A percentile compares a stretch with the other conserved stretches of the same genome.
Conservation (phyloP, 257 asterid species). For the Plantago major region DNA sequence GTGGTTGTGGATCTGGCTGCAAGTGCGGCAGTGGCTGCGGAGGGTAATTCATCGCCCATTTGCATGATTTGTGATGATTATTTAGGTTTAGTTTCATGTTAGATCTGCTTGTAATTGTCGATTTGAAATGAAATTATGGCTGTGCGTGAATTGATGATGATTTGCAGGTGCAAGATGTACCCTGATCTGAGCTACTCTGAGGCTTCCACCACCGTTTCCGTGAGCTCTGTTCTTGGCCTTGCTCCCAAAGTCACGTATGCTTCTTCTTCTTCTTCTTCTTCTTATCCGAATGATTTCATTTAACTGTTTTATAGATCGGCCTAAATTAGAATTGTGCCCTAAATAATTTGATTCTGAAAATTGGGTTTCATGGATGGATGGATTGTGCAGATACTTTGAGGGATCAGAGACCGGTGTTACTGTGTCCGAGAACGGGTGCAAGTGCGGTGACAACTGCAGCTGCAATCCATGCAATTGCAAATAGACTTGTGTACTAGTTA, state of each 20-base stretch:
- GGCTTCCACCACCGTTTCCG: slow-evolving; percentile 38
- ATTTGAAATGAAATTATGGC: too few species aligned
- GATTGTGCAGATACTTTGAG: slow-evolving; percentile 39
- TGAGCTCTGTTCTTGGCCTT: slow-evolving; percentile 56
- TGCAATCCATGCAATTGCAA: slow-evolving; percentile 89
- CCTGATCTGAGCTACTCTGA: slow-evolving; percentile 54
- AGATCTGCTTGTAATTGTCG: not conserved
- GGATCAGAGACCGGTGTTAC: slow-evolving; percentile 40
- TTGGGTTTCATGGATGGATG: not conserved
- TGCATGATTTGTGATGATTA: not conserved
- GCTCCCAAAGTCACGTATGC: slow-evolving; percentile 57
- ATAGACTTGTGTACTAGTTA: slow-evolving; percentile 28
- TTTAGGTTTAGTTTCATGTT: too few species aligned
- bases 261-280: not conserved
- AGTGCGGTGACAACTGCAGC: slow-evolving; percentile 78
- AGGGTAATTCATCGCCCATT: slow-evolving; percentile 30
- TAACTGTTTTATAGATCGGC: too few species aligned
- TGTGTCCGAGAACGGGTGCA: slow-evolving; percentile 71
- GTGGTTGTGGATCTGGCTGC: slow-evolving; percentile 68
- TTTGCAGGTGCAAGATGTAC: slow-evolving; percentile 66
- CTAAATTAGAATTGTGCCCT: too few species aligned
- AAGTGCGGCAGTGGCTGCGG: slow-evolving; percentile 62
- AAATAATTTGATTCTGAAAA: too few species aligned
- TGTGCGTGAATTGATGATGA: not conserved
- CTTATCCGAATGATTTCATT: too few species aligned